phyloP scores from a whole-genome alignment of 192 early-diverging fungal genomes.

The Backusella circina region DNA sequence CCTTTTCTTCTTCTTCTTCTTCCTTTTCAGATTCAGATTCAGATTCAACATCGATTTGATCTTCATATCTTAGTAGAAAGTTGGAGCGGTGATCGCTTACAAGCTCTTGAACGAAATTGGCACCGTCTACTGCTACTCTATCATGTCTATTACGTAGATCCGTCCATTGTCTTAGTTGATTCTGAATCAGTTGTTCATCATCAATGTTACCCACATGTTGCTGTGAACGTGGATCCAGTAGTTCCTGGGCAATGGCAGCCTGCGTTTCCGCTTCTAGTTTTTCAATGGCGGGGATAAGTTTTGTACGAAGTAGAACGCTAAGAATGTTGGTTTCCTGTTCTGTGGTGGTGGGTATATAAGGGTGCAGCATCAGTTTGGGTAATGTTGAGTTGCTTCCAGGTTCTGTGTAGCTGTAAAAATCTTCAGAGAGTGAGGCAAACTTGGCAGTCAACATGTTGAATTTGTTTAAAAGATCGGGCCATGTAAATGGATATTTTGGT shows the following conservation, averaged over 20 bases:
- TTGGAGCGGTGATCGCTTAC: slow-evolving; percentile 11
- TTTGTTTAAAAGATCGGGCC: slow-evolving; percentile 41
- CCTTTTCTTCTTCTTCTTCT: neutral
- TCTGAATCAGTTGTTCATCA: slow-evolving; percentile 17
- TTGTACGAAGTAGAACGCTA: slow-evolving; percentile 33
- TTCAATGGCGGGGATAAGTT: slow-evolving; percentile 40
- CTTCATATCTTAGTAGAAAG: slow-evolving; percentile 14
- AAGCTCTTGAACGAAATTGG: slow-evolving; percentile 12
- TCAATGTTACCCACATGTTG: neutral
- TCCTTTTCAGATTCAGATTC: slow-evolving; percentile 15
- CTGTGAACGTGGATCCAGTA: neutral
- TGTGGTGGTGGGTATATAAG: slow-evolving; percentile 27
- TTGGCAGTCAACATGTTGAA: slow-evolving; percentile 43
- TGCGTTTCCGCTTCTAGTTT: slow-evolving; percentile 28
- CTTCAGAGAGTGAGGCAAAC: slow-evolving; percentile 35
- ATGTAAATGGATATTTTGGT: slow-evolving; percentile 34
- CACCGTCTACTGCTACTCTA: slow-evolving; percentile 18
- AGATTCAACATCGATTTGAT: slow-evolving; percentile 2
- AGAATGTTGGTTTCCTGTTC: slow-evolving; percentile 36
- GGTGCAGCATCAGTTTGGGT: slow-evolving; percentile 35
- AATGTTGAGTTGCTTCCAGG: slow-evolving; percentile 27
- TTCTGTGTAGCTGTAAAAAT: slow-evolving; percentile 32
- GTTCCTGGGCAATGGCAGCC: slow-evolving; percentile 16
- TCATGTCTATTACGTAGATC: slow-evolving; percentile 24
- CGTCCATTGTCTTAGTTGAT: slow-evolving; percentile 20